Base-by-base conservation (phyloP, 495 filamentous ascomycete genomes). In the Staphylotrichum longicolle region DNA sequence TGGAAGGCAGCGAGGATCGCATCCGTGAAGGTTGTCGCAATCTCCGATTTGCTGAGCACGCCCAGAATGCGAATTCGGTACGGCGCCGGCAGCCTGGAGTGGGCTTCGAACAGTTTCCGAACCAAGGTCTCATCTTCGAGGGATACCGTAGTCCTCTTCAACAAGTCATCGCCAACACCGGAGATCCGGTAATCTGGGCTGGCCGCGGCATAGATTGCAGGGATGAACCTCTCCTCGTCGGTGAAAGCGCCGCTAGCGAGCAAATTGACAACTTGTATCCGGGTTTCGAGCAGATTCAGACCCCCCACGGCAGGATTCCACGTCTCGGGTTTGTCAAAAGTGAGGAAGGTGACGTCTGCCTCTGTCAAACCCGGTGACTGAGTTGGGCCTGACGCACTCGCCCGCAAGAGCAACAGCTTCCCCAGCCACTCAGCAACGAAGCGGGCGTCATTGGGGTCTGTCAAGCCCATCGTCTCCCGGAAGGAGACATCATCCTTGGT, bases 241-340 rank as follows among this genome's bases (percentile, higher is more conserved):
- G 74, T 82, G 72, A 98, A 98, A 14, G 91, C 88, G 11, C 91
- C 91, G 68, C 89, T 96, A 0, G 88, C 82, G 14, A 98, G 77
- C 61, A 97, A 89, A 53, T 74, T 83, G 37, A 87, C 76, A 30
- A 81, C 86, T 35, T 82, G 80, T 45, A 86, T 82, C 71, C 96
- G 96, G 15, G 74, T 79, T 58, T 87, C 82, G 1, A 80, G 74
- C 30, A 88, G 72, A 70, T 86, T 91, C 55, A 94, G 72, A 0
- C 91, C 89, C 12, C 82, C 82, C 4, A 77, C 69, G 3, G 72
- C 75, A 33, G 85, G 83, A 58, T 83, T 80, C 90, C 90, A 94
- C 7, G 87, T 84, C 40, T 88, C 87, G 20, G 79, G 81, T 55
- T 88, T 90, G 15, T 77, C 82, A 37, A 86, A 80, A 34, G 77